Conservation (phyloP, 2,329 filamentous ascomycete species). For the Aspergillus quadrilineatus region DNA sequence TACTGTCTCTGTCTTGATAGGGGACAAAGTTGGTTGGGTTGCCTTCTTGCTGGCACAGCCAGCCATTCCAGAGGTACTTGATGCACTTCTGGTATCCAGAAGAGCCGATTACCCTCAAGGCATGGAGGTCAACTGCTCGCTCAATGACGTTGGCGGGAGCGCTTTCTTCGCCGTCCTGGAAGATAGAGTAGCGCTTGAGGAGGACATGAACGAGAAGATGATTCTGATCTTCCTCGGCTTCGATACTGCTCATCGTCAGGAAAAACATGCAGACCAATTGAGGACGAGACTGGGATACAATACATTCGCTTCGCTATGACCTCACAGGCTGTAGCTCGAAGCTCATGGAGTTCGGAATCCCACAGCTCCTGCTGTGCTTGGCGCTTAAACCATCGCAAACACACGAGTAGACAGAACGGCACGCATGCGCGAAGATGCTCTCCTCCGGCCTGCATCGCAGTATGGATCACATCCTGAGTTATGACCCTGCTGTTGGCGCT, state of each 20-base stretch:
- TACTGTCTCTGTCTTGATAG: conserved; percentile 78
- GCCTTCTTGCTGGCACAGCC: conserved; percentile 93
- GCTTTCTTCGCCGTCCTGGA: conserved; percentile 70
- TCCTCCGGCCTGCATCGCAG: conserved; percentile 78
- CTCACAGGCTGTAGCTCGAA: conserved; percentile 81
- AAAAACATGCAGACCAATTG: not conserved
- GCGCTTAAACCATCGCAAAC: conserved; percentile 72
- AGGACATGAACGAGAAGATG: conserved; percentile 80
- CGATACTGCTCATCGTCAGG: conserved; percentile 61
- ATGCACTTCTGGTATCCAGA: conserved; percentile 97
- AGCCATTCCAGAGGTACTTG: conserved; percentile 87
- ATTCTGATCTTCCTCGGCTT: conserved; percentile 73
- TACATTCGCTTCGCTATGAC: conserved; percentile 79
- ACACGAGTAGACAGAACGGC: conserved; percentile 77
- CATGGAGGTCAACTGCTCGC: conserved; percentile 88
- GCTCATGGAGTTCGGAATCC: conserved; percentile 80
- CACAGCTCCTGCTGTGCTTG: conserved; percentile 82
- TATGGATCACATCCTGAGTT: conserved; percentile 73
- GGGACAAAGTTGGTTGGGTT: conserved; percentile 87
- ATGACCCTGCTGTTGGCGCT: conserved; percentile 82
- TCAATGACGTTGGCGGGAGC: conserved; percentile 84
- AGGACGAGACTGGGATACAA: not conserved
- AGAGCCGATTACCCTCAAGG: conserved; percentile 81
- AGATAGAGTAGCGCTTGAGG: conserved; percentile 82
- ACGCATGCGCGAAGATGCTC: conserved; percentile 74